Base-by-base conservation (phyloP, 2,329 filamentous ascomycete species). In the Dactylella cylindrospora region DNA sequence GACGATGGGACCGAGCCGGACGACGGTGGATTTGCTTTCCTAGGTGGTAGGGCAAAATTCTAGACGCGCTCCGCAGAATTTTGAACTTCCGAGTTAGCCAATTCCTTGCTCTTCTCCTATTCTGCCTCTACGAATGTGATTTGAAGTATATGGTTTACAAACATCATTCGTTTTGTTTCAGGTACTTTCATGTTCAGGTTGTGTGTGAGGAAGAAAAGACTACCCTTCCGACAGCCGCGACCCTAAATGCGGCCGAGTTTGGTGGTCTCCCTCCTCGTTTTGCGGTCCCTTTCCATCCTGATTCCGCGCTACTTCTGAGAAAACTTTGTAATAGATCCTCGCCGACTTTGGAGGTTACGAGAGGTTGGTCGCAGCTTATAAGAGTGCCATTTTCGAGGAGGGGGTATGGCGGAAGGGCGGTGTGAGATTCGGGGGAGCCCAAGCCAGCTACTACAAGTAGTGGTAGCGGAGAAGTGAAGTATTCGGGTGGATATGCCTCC, bases 401-500 rank as follows among this genome's bases (percentile, higher is more conserved):
- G 39, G 75, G 75, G 66, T 79, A 77, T 39, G 76, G 72, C 66
- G 76, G 70, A 66, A 77, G 67, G 20, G 69, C 66, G n/a, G 64
- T 28, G 3, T 70, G 69, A 44, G 69, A 71, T 68, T 73, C 74
- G 36, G 59, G 68, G 67, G 71, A 71, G 70, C 74, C 78, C 26
- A 96, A 79, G 9, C 91, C 93, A 29, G 89, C 89, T 26, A 95
- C 80, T 39, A 94, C 77, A 64, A 97, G 75, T 54, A 95, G 79
- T 28, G 91, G 91, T 69, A 94, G 79, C 74, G 93, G 94, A 74
- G 93, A 90, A 72, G 84, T 82, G 72, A 95, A 78, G 76, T 90
- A 95, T 73, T 85, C 85, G 57, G 76, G 72, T 50, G 87, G 86
- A 74, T 89, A 91, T 69, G 81, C 86, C 73, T 93, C 86, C 88